Percentiles rank a stretch among this genome's conserved stretches.
Evolutionary conservation across 768 basidiomycete species (phyloP).

Genomic region (Suillus cothurnatus): DNA sequence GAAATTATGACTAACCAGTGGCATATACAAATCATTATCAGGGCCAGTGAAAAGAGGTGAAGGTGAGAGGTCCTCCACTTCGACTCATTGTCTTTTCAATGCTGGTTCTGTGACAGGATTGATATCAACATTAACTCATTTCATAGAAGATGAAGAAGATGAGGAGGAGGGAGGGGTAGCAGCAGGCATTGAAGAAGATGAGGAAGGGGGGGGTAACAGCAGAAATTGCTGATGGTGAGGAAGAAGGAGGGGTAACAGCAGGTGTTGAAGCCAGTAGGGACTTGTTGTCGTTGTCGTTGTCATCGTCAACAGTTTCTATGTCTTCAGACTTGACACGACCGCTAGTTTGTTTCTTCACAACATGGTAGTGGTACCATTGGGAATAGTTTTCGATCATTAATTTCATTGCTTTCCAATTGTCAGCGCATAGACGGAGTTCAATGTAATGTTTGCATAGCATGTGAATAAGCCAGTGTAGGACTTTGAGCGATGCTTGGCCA

Average conservation of each 20-base stretch:
- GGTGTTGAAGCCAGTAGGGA: no score
- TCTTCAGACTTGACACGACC: no score
- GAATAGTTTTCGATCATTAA: background rate
- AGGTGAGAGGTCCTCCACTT: background rate
- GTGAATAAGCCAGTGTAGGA: background rate
- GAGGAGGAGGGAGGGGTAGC: background rate
- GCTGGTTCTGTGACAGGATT: background rate
- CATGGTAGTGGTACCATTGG: background rate
- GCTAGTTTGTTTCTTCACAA: background rate
- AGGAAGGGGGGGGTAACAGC: no score
- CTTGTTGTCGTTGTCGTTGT: no score
- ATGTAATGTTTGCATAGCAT: background rate
- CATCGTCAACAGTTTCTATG: no score
- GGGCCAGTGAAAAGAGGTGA: no score
- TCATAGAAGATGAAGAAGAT: background rate
- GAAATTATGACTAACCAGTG: background rate
- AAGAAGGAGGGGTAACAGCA: background rate
- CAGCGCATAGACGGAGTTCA: background rate
- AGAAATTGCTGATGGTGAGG: no score
- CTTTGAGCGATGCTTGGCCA: background rate
- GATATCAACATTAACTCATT: background rate
- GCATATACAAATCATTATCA: background rate
- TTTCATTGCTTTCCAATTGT: background rate
- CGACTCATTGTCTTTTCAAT: background rate
- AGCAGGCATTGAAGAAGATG: background rate